Percentiles rank a stretch among this genome's conserved stretches.
Conservation (phyloP, 129 eudicot species). For the Escallonia rubra region DNA sequence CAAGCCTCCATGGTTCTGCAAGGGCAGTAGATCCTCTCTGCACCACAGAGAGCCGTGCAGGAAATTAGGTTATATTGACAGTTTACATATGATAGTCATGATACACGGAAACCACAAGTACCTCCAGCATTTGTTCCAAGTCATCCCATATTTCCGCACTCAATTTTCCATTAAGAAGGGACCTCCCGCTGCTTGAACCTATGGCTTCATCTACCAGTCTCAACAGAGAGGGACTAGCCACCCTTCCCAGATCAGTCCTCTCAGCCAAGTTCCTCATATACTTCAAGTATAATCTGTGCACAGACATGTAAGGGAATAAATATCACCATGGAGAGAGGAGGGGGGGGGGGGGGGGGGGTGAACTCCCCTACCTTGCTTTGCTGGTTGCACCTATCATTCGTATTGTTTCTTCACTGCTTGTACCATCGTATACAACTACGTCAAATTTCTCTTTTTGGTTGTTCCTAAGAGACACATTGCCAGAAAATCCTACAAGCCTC, state of each 20-base stretch:
- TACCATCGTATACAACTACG: slow-evolving; percentile 71
- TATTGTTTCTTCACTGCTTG: slow-evolving; percentile 77
- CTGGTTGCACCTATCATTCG: slow-evolving; percentile 83
- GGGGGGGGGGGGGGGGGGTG: slow-evolving; percentile 7
- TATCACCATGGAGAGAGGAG: not conserved
- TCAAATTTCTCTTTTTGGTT: slow-evolving; percentile 44
- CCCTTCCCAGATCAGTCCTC: slow-evolving; percentile 85
- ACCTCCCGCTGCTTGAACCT: slow-evolving; percentile 30
- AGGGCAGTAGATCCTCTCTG: slow-evolving; percentile 77
- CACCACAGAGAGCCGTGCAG: slow-evolving; percentile 14
- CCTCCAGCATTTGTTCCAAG: slow-evolving; percentile 67
- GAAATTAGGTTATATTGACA: not conserved
- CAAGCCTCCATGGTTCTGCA: slow-evolving; percentile 57
- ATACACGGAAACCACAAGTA: slow-evolving; percentile 10
- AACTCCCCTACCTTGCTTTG: slow-evolving; percentile 56
- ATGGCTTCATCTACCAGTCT: slow-evolving; percentile 72
- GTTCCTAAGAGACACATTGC: slow-evolving; percentile 29
- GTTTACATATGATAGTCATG: not conserved
- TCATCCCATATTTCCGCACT: slow-evolving; percentile 87
- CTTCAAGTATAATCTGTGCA: slow-evolving; percentile 69
- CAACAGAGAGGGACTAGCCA: slow-evolving; percentile 78
- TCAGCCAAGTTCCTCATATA: slow-evolving; percentile 73
- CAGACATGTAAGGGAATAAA: not conserved
- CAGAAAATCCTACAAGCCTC: slow-evolving; percentile 47
- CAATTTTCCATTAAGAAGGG: slow-evolving; percentile 46